These are phyloP conservation scores for Acacia concinna DNA, from an alignment of 331 rosid genomes.

Conservation along the genomic window DNA sequence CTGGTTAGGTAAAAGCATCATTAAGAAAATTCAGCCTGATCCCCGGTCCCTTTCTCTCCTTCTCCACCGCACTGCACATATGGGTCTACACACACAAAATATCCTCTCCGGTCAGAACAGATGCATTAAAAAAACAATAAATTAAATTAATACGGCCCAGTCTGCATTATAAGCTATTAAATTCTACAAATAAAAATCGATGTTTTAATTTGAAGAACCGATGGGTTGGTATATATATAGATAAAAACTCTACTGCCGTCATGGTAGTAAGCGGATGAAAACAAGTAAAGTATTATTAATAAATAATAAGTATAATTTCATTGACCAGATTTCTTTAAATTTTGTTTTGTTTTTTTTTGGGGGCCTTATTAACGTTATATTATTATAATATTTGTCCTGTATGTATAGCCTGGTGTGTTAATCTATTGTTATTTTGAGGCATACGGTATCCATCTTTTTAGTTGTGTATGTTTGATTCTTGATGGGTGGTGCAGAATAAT, in stretches of 20 bases:
- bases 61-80: neutral
- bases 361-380: neutral
- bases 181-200: neutral
- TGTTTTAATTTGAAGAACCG: neutral
- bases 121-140: neutral
- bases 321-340: neutral
- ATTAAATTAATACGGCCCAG: neutral
- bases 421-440: neutral
- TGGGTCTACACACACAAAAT: neutral
- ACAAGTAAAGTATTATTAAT: neutral
- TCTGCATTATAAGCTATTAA: neutral
- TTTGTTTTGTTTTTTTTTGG: neutral
- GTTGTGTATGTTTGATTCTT: constrained; percentile 26
- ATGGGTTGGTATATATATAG: neutral
- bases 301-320: constrained; percentile 1
- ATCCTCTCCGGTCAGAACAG: neutral
- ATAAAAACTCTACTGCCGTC: neutral
- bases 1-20: constrained; percentile 29
- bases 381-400: constrained; percentile 1
- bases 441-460: constrained; percentile 34
- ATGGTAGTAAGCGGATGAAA: constrained; percentile 4
- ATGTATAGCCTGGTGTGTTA: neutral
- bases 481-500: constrained; percentile 38
- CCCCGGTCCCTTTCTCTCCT: constrained; percentile 2
- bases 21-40: constrained; percentile 17